A percentile compares a stretch with the other conserved stretches of the same genome.
Conservation (phyloP, 495 filamentous ascomycete species). For the Viridothelium virens region DNA sequence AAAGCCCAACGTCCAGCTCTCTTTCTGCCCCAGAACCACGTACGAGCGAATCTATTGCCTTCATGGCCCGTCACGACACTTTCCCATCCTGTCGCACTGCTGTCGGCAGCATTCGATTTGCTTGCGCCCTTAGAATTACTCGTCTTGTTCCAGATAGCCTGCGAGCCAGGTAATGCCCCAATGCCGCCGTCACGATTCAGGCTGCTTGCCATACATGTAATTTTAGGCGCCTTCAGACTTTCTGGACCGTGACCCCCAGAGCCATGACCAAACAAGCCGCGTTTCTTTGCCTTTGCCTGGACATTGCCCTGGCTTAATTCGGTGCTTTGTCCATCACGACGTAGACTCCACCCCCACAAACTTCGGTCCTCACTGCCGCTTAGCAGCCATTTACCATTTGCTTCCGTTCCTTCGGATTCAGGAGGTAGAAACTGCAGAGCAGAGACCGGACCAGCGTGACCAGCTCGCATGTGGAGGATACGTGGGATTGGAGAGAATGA, state of each 20-base stretch:
- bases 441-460: constrained; percentile 79
- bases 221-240: constrained; percentile 77
- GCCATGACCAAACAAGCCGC: constrained; percentile 53
- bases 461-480: constrained; percentile 72
- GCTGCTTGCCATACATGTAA: constrained; percentile 82
- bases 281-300: constrained; percentile 75
- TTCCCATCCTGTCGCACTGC: constrained; percentile 83
- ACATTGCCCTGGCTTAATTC: constrained; percentile 86
- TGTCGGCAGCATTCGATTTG: constrained; percentile 45
- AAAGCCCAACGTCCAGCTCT: constrained; percentile 89
- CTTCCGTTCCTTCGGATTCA: constrained; percentile 81
- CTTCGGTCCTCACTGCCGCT: constrained; percentile 81
- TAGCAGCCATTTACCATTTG: constrained; percentile 85
- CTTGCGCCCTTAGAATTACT: constrained; percentile 49
- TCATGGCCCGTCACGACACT: constrained; percentile 92
- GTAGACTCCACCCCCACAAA: constrained; percentile 90
- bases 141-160: constrained; percentile 68
- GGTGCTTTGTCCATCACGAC: constrained; percentile 86
- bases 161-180: constrained; percentile 61
- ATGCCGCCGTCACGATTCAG: constrained; percentile 91
- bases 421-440: constrained; percentile 73
- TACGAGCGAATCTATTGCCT: constrained; percentile 73
- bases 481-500: constrained; percentile 78
- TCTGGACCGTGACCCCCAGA: constrained; percentile 55
- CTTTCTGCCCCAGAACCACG: constrained; percentile 97